Evolutionary conservation across 1,284 basidiomycete species (phyloP), one percentile per base, ranked within the genome.

Genomic region (Cryptococcus deneoformans): DNA sequence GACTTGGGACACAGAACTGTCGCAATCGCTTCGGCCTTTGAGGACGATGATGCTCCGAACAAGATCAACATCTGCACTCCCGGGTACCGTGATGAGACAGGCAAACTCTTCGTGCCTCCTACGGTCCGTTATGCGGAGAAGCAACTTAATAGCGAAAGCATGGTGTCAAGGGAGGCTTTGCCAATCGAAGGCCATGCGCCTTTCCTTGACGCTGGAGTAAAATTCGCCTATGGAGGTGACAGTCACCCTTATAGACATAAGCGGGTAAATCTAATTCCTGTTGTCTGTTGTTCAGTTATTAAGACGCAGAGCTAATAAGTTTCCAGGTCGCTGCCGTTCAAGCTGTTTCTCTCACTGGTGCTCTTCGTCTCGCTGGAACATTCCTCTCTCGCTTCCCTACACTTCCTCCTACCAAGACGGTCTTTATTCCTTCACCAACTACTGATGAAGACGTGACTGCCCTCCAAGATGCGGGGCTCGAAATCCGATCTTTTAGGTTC

Each of bases 291-390:
- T 7, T 7, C 29, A 29, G 29, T 5, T 29, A 29, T 29, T 42
- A 16, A 42, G 40, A 42, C 11, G 39, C 29, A 7, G 40, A 12
- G 42, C 34, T 52, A 34, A 54, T 34, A 11, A 9, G 39, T 8
- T 46, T 34, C 47, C 47, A 76, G 74, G 69, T 77, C 9, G 66
- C 69, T 0, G 62, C 75, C 0, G 87, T 90, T 44, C 93, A 97
- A 79, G 94, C 93, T 11, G 89, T 96, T 67, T 96, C 93, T 14
- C 90, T 94, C 39, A 98, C 95, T 0, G 95, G 96, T 57, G 95
- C 93, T 51, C 90, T 97, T 78, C 92, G 96, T 75, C 82, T 97
- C 36, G 96, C 88, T 36, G 92, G 87, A 1, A 80, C 91, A 49
- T 98, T 99, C 82, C 80, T 99, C 58, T 85, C 86, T 59, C 84